These are phyloP conservation scores for Iris pallida DNA, from an alignment of 116 monocot genomes.

Conservation along the genomic window DNA sequence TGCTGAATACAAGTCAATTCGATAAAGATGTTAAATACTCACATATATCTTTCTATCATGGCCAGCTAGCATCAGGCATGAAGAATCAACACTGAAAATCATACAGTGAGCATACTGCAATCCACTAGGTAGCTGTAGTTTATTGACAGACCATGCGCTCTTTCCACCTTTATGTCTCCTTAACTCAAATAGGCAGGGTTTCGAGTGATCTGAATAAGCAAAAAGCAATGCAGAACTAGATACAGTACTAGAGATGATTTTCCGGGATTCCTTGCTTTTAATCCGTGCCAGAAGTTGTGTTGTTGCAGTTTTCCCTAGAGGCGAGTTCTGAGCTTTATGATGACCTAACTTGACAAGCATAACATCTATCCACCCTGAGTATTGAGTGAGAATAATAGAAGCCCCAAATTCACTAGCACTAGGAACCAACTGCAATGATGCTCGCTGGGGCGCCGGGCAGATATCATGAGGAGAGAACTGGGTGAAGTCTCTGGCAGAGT, in stretches of 20 bases:
- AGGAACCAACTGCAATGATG: constrained; percentile 51
- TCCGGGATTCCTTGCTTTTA: constrained; percentile 75
- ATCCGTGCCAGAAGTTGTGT: constrained; percentile 52
- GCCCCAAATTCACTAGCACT: constrained; percentile 28
- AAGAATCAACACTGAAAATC: constrained; percentile 70
- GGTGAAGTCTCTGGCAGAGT: constrained; percentile 84
- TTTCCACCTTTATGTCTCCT: constrained; percentile 38
- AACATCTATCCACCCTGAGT: constrained; percentile 48
- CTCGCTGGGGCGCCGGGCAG: constrained; percentile 88
- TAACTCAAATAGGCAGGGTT: constrained; percentile 65
- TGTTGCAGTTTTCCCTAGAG: constrained; percentile 24
- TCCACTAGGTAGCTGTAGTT: constrained; percentile 50
- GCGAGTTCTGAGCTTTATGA: constrained; percentile 7
- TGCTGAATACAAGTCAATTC: not conserved
- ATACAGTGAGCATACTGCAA: constrained; percentile 66
- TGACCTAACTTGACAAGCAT: constrained; percentile 32
- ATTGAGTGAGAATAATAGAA: constrained; percentile 63
- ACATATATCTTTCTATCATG: constrained; percentile 84
- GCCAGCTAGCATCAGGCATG: constrained; percentile 53
- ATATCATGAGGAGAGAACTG: constrained; percentile 92
- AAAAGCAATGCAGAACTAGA: constrained; percentile 52
- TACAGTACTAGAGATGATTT: constrained; percentile 71
- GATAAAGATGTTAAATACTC: constrained; percentile 19
- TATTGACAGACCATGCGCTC: constrained; percentile 38
- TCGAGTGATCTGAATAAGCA: constrained; percentile 70